Evolutionary conservation across 371 early-diverging fungal species (phyloP), one percentile per base, ranked within the genome.

Genomic region (Rhizopus microsporus): DNA sequence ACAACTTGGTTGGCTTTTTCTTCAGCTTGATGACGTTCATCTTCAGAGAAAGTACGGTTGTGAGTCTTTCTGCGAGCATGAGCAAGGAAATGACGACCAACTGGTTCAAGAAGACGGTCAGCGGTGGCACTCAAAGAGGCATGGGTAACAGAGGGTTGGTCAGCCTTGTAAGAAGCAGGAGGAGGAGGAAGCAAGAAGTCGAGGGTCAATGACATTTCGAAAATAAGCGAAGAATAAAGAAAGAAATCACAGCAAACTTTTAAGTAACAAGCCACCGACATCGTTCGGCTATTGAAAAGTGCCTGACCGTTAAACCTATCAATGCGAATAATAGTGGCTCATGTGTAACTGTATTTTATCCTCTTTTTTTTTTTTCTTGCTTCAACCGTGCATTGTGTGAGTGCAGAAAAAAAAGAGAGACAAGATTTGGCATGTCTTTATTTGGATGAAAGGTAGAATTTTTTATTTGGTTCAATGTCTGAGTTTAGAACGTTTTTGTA

Each of bases 11-110:
- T 73, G 54, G 80, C 80, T 60, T 70, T 72, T 42, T 77, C 72
- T 59, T 65, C 67, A 33, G 77, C 77, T 58, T 74, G 67, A 43
- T 80, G 77, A 39, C 68, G 73, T 56, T 87, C 85, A 65, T 88
- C 88, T 70, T 86, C 87, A 47, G 84, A 82, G 77, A 86, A 85
- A 49, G 85, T 82, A 61, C 86, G 84, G 65, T 86, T 86, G 70
- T 87, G 80, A 31, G 79, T 77, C 78, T 84, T 83, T 57, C 87
- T 80, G 44, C 87, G 84, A 33, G 85, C 86, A 59, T 86, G 81
- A 50, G 85, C 87, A 43, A 86, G 79, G 78, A 86, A 87, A 50
- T 82, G 76, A 30, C 75, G 83, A 62, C 87, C 87, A 30, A 81
- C 78, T 37, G 87, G 87, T 63, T 88, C 80, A 58, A 84, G 67